These are phyloP conservation scores for Ustilago cynodontis DNA, from an alignment of 1,284 basidiomycete species.

Conservation along the genomic window DNA sequence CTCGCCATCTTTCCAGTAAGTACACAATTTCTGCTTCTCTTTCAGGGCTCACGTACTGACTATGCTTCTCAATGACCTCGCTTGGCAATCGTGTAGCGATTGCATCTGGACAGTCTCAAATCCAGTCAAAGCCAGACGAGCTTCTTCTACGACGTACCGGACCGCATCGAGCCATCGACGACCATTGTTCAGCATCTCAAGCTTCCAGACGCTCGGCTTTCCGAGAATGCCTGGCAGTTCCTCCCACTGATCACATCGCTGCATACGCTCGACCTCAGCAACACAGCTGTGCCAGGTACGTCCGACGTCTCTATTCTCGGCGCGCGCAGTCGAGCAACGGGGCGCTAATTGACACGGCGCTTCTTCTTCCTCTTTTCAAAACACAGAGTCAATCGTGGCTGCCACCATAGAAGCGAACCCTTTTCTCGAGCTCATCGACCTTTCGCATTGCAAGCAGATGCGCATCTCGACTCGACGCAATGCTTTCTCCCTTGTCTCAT, in stretches of 20 bases:
- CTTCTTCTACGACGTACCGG: constrained; percentile 20
- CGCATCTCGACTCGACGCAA: constrained; percentile 24
- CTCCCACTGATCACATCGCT: constrained; percentile 16
- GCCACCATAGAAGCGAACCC: constrained; percentile 24
- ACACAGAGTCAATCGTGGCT: constrained; percentile 20
- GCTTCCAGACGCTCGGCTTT: constrained; percentile 20
- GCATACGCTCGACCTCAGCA: constrained; percentile 27
- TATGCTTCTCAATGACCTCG: not conserved
- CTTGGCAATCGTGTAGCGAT: constrained; percentile 3
- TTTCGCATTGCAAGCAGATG: constrained; percentile 34
- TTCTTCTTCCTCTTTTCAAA: too few relatives aligned
- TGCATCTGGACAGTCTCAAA: constrained; percentile 20
- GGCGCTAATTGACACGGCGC: too few relatives aligned
- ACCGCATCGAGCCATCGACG: not conserved
- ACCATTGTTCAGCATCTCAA: constrained; percentile 26
- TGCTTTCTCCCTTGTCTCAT: constrained; percentile 24
- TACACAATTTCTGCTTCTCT: not conserved
- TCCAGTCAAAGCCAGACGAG: constrained; percentile 17
- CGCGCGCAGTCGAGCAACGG: too few relatives aligned
- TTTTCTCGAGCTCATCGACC: constrained; percentile 20
- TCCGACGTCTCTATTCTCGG: not conserved
- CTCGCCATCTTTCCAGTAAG: constrained; percentile 23
- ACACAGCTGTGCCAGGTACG: constrained; percentile 31
- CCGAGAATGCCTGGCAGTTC: constrained; percentile 26
- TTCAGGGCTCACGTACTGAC: not conserved